These are phyloP conservation scores for Hibiscus tridactylites DNA, from an alignment of 345 rosid species.

Conservation along the genomic window DNA sequence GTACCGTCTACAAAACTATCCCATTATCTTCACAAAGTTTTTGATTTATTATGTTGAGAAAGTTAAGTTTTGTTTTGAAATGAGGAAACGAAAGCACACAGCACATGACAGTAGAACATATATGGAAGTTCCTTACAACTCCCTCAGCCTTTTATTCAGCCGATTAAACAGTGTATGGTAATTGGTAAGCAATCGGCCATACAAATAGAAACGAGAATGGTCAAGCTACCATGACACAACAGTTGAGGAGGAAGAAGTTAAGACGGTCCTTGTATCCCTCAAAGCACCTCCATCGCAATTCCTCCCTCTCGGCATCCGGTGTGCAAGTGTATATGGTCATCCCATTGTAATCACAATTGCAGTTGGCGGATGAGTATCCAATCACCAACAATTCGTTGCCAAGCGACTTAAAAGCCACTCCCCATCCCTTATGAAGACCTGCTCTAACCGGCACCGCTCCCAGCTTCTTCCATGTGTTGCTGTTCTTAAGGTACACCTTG, in stretches of 20 bases:
- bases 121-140: background rate
- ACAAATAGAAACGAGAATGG: background rate
- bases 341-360: slow-evolving; percentile 8
- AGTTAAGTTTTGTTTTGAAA: no score
- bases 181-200: background rate
- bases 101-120: background rate
- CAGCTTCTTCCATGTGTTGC: slow-evolving; percentile 63
- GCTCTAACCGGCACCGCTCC: slow-evolving; percentile 77
- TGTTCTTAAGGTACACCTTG: slow-evolving; percentile 43
- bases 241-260: slow-evolving; percentile 67
- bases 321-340: slow-evolving; percentile 72
- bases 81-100: background rate
- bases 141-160: background rate
- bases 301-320: slow-evolving; percentile 30
- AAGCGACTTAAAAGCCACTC: slow-evolving; percentile 84
- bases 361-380: slow-evolving; percentile 44
- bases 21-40: no score
- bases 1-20: no score
- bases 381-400: slow-evolving; percentile 76
- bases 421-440: slow-evolving; percentile 70
- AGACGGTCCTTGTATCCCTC: slow-evolving; percentile 43
- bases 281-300: slow-evolving; percentile 57
- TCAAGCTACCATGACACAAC: slow-evolving; percentile 77
- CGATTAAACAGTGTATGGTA: background rate
- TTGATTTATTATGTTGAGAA: no score